These are phyloP conservation scores for Zymoseptoria brevis DNA, from an alignment of 2,329 filamentous ascomycete genomes.

Conservation along the genomic window DNA sequence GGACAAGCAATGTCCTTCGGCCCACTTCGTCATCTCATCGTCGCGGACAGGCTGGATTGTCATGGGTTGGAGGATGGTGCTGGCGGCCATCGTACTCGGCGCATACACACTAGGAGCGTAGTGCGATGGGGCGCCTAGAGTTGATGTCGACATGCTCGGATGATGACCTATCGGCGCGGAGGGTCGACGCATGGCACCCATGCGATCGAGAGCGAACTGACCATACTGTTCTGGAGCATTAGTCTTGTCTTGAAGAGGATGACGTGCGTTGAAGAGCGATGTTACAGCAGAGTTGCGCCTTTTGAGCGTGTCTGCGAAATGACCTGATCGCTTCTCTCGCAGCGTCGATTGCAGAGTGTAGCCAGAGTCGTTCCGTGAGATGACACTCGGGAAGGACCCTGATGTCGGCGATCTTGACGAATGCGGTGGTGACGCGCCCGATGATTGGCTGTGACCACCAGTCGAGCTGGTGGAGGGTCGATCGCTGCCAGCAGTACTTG, in stretches of 20 bases:
- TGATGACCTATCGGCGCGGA: conserved; percentile 51
- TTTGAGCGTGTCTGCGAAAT: conserved; percentile 58
- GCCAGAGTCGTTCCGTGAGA: conserved; percentile 86
- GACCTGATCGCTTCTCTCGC: conserved; percentile 86
- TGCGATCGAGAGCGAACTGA: conserved; percentile 65
- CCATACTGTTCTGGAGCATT: conserved; percentile 26
- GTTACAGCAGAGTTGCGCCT: conserved; percentile 75
- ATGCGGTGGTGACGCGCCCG: conserved; percentile 46
- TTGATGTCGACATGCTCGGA: conserved; percentile 60
- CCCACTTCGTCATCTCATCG: conserved; percentile 73
- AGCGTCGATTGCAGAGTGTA: conserved; percentile 79
- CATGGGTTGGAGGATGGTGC: conserved; percentile 80
- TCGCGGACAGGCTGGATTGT: conserved; percentile 70
- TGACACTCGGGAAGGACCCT: conserved; percentile 65
- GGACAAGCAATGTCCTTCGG: conserved; percentile 74
- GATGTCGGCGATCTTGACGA: conserved; percentile 70
- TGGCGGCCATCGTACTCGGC: conserved; percentile 76
- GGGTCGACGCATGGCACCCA: conserved; percentile 55
- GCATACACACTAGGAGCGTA: conserved; percentile 81
- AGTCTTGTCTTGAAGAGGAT: conserved; percentile 24
- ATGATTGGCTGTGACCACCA: conserved; percentile 27
- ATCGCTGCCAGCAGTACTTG: conserved; percentile 48
- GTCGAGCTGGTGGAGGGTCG: conserved; percentile 66
- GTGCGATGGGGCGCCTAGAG: conserved; percentile 37
- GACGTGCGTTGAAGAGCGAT: conserved; percentile 23